Percentiles rank a stretch among this genome's conserved stretches.
Conservation (phyloP, 495 filamentous ascomycete species). For the Tuber melanosporum region DNA sequence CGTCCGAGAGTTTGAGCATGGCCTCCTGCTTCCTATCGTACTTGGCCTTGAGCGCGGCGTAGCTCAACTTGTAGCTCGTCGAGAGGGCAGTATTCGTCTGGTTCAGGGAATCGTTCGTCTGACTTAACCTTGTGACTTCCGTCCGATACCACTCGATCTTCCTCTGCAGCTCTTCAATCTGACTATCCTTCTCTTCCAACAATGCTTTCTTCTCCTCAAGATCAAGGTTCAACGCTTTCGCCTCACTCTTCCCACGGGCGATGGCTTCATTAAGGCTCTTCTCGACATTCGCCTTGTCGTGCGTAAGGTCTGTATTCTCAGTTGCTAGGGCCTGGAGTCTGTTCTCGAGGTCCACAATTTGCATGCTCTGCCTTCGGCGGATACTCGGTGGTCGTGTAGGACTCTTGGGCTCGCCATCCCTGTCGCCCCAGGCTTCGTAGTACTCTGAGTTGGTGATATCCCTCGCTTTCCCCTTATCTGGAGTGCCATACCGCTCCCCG, state of each 20-base stretch:
- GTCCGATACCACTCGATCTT: constrained; percentile 71
- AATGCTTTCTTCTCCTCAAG: constrained; percentile 22
- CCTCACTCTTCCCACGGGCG: constrained; percentile 21
- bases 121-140: constrained; percentile 65
- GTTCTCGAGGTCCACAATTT: constrained; percentile 74
- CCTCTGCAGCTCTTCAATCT: constrained; percentile 71
- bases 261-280: constrained; percentile 33
- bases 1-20: constrained; percentile 52
- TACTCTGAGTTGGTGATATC: constrained; percentile 48
- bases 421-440: constrained; percentile 87
- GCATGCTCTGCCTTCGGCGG: constrained; percentile 92
- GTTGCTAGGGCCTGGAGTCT: constrained; percentile 27
- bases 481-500: constrained; percentile 15
- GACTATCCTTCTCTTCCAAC: constrained; percentile 60
- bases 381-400: constrained; percentile 93
- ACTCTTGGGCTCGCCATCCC: constrained; percentile 81
- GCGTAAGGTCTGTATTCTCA: constrained; percentile 37
- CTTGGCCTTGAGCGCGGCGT: constrained; percentile 55
- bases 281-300: constrained; percentile 38
- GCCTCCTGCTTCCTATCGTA: constrained; percentile 59
- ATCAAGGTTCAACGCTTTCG: constrained; percentile 14
- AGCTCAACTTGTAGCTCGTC: constrained; percentile 59
- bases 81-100: constrained; percentile 62
- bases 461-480: constrained; percentile 51
- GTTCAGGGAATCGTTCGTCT: constrained; percentile 66